phyloP scores from a whole-genome alignment of 805 yeast genomes.

The Jamesozyma hellenica region DNA sequence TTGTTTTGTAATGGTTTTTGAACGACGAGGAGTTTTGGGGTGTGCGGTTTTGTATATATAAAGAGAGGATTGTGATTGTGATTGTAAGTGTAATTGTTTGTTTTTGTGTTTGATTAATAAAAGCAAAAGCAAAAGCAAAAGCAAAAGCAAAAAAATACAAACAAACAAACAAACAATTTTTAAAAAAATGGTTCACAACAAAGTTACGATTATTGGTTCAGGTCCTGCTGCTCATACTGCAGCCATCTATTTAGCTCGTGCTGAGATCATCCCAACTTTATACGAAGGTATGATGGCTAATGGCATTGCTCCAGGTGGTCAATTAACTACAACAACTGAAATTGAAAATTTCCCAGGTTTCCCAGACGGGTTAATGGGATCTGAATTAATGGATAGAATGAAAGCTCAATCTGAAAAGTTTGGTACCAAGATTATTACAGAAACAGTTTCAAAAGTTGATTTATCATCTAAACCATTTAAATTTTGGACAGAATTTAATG shows the following conservation, averaged over 20 bases:
- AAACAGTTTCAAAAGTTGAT: constrained; percentile 89
- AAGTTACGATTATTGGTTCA: constrained; percentile 84
- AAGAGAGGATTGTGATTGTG: too few species aligned
- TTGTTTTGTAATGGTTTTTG: too few species aligned
- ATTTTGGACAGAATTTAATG: constrained; percentile 92
- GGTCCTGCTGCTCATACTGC: constrained; percentile 99
- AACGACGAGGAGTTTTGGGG: too few species aligned
- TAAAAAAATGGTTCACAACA: constrained; percentile 65
- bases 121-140: too few species aligned
- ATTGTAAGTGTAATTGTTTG: too few species aligned
- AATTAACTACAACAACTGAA: constrained; percentile 95
- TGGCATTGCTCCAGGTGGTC: constrained; percentile 99
- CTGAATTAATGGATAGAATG: constrained; percentile 89
- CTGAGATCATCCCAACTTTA: constrained; percentile 85
- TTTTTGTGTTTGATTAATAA: too few species aligned
- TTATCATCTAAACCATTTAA: constrained; percentile 83
- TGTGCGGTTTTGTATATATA: too few species aligned
- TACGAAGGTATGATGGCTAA: constrained; percentile 95
- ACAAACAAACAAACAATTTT: neutral
- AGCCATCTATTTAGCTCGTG: constrained; percentile 92
- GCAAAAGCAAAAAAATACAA: neutral
- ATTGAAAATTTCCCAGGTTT: constrained; percentile 98
- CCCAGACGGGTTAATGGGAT: constrained; percentile 85
- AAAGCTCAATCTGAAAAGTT: constrained; percentile 75
- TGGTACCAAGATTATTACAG: constrained; percentile 92